These are phyloP conservation scores for Backusella parvicylindrica DNA, from an alignment of 192 early-diverging fungal species.

Conservation along the genomic window DNA sequence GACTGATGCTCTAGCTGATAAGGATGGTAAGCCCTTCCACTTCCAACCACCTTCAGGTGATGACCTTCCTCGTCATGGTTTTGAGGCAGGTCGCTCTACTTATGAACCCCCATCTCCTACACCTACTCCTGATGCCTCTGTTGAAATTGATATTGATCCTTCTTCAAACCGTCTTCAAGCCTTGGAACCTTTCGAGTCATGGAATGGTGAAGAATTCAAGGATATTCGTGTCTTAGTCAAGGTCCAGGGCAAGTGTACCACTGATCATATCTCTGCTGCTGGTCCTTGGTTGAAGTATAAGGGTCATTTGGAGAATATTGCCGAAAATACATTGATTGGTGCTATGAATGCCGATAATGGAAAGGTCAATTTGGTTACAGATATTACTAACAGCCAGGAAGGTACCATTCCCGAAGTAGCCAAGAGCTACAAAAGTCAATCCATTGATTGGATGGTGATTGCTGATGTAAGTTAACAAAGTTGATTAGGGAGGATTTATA, in stretches of 20 bases:
- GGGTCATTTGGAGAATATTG: conserved; percentile 96
- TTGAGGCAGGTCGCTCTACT: conserved; percentile 66
- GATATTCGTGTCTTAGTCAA: conserved; percentile 82
- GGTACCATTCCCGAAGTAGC: conserved; percentile 90
- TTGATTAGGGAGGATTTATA: not conserved
- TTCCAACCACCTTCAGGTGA: conserved; percentile 78
- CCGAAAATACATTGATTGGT: conserved; percentile 97
- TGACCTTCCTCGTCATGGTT: conserved; percentile 82
- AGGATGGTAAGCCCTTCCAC: conserved; percentile 72
- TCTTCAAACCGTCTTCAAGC: conserved; percentile 80
- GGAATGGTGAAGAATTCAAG: conserved; percentile 79
- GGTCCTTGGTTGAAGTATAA: conserved; percentile 98
- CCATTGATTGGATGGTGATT: conserved; percentile 77
- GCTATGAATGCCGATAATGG: conserved; percentile 91
- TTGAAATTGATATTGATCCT: conserved; percentile 54
- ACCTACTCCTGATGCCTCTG: conserved; percentile 43
- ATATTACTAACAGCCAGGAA: conserved; percentile 51
- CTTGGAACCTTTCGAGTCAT: conserved; percentile 82
- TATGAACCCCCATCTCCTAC: conserved; percentile 53
- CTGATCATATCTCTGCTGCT: conserved; percentile 97
- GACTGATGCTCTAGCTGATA: conserved; percentile 70
- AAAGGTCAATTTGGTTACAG: conserved; percentile 77
- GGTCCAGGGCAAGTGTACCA: conserved; percentile 98
- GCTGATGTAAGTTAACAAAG: conserved; percentile 62
- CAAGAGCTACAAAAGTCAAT: conserved; percentile 61